phyloP scores from a whole-genome alignment of 306 rosid genomes.

The Dryas alaskensis region DNA sequence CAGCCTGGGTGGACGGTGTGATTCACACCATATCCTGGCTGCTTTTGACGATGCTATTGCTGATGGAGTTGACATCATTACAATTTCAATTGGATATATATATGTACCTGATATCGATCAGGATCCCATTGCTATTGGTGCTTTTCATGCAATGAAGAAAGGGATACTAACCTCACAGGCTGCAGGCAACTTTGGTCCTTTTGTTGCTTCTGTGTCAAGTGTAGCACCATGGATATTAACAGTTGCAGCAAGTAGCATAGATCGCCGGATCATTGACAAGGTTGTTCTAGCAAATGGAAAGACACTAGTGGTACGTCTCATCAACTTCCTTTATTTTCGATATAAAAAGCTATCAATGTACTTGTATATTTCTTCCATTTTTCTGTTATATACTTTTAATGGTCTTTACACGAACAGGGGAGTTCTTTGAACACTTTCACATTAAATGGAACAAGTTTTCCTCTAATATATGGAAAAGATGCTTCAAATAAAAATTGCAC shows the following conservation, averaged over 20 bases:
- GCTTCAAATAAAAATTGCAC: too few species aligned
- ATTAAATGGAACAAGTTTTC: neutral
- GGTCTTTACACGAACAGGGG: conserved; percentile 7
- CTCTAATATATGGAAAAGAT: too few species aligned
- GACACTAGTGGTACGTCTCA: conserved; percentile 9
- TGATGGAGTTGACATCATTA: conserved; percentile 40
- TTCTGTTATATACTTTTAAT: neutral
- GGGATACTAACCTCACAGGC: conserved; percentile 33
- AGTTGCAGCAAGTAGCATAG: conserved; percentile 30
- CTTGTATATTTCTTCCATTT: neutral
- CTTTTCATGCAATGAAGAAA: neutral
- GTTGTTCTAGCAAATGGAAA: conserved; percentile 19
- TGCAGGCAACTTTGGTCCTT: conserved; percentile 36
- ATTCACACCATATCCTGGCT: neutral
- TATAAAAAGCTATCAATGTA: too few species aligned
- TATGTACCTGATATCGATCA: neutral
- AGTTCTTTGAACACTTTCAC: conserved; percentile 9
- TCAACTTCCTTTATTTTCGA: neutral
- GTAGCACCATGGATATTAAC: conserved; percentile 30
- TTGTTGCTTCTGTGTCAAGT: neutral
- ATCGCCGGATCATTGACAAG: conserved; percentile 3
- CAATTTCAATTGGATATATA: conserved; percentile 5
- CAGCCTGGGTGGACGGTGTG: neutral
- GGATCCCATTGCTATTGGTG: conserved; percentile 28
- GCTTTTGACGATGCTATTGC: conserved; percentile 51